phyloP scores from a whole-genome alignment of 1,139 yeast species.

The Geotrichum australiense region DNA sequence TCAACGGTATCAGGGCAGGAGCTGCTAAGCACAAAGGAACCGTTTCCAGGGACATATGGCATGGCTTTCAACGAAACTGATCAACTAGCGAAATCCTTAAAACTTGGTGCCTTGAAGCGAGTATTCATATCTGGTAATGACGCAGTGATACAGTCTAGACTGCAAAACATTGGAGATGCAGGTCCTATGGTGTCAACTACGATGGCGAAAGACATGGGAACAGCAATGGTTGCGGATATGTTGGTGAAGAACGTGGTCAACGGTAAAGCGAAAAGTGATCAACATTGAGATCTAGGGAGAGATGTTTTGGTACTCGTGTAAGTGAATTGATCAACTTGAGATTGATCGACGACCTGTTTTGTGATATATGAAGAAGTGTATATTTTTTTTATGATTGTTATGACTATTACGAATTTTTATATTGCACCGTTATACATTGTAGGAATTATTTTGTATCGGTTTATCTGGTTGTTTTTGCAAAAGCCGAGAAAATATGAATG shows the following conservation, averaged over 20 bases:
- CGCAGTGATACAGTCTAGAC: slow-evolving; percentile 9
- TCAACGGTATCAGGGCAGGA: slow-evolving; percentile 24
- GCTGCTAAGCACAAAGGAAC: slow-evolving; percentile 19
- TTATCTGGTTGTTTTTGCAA: too few relatives aligned
- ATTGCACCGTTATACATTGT: not conserved
- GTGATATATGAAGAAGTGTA: not conserved
- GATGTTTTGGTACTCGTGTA: not conserved
- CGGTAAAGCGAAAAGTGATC: not conserved
- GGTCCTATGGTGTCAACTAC: slow-evolving; percentile 9
- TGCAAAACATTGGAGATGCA: not conserved
- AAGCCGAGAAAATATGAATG: too few relatives aligned
- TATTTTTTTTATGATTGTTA: not conserved
- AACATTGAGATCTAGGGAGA: not conserved
- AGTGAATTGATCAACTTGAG: too few relatives aligned
- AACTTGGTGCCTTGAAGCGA: slow-evolving; percentile 28
- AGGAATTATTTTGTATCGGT: too few relatives aligned
- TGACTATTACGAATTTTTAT: not conserved
- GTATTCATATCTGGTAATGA: slow-evolving; percentile 20
- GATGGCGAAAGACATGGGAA: slow-evolving; percentile 9
- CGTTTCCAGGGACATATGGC: slow-evolving; percentile 19
- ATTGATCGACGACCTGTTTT: too few relatives aligned
- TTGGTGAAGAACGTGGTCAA: slow-evolving; percentile 1
- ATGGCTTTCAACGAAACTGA: slow-evolving; percentile 26
- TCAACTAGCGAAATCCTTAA: slow-evolving; percentile 27
- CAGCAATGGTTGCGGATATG: slow-evolving; percentile 10